Evolutionary conservation across 2,329 filamentous ascomycete species (phyloP).

Genomic region (Zasmidium citrigriseum): DNA sequence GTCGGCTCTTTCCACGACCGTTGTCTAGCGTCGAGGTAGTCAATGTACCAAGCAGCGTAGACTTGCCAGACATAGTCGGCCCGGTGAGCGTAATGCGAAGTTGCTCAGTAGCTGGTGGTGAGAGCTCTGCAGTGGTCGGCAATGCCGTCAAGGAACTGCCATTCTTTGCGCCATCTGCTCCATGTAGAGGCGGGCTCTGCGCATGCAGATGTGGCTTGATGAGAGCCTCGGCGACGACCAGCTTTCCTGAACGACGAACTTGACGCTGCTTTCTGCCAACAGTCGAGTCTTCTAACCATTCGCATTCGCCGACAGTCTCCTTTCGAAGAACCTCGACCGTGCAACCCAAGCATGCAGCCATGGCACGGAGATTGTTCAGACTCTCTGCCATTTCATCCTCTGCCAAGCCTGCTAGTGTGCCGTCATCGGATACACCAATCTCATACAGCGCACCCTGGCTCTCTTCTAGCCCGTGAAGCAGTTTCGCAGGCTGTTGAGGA

Average conservation of each 20-base stretch:
- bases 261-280: constrained; percentile 22
- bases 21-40: constrained; percentile 89
- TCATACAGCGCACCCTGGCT: constrained; percentile 93
- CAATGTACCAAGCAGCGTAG: constrained; percentile 82
- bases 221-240: constrained; percentile 89
- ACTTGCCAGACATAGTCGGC: constrained; percentile 89
- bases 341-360: constrained; percentile 92
- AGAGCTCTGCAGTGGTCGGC: constrained; percentile 18
- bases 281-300: constrained; percentile 60
- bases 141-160: constrained; percentile 7
- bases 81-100: constrained; percentile 85
- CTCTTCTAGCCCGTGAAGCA: constrained; percentile 79
- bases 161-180: constrained; percentile 3
- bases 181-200: constrained; percentile 21
- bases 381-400: constrained; percentile 93
- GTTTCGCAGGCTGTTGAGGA: constrained; percentile 54
- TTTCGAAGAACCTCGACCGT: constrained; percentile 77
- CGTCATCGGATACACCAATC: constrained; percentile 94
- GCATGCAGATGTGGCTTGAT: constrained; percentile 66
- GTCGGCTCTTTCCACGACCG: constrained; percentile 82
- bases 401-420: constrained; percentile 82
- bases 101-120: constrained; percentile 59
- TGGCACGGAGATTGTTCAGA: constrained; percentile 77
- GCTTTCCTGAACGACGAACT: constrained; percentile 51
- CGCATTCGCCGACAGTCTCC: constrained; percentile 82